phyloP scores from a whole-genome alignment of 2,329 filamentous ascomycete genomes.

The Cladophialophora chaetospira region DNA sequence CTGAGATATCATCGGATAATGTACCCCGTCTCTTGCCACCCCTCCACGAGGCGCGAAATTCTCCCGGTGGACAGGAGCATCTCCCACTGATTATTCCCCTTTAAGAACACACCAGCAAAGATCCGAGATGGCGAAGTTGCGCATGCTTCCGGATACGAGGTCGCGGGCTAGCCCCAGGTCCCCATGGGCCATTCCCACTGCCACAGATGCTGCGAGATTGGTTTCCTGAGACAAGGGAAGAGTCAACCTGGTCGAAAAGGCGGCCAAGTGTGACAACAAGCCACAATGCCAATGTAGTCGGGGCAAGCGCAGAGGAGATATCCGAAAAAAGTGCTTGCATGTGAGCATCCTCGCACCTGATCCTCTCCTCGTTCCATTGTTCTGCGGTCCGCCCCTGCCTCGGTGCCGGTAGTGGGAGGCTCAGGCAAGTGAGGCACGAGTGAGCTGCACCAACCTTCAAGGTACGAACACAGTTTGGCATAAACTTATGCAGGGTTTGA shows the following conservation, averaged over 20 bases:
- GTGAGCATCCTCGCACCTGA: too few species aligned
- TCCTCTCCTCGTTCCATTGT: too few species aligned
- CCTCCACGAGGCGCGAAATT: too few species aligned
- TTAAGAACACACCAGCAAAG: not conserved
- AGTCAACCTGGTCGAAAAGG: not conserved
- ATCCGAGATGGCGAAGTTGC: not conserved
- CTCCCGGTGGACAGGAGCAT: too few species aligned
- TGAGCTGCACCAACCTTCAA: not conserved
- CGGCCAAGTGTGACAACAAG: not conserved
- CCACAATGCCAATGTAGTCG: not conserved
- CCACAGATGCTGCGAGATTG: not conserved
- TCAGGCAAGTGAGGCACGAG: not conserved
- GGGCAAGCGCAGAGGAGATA: too few species aligned
- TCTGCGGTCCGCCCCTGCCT: not conserved
- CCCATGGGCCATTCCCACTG: not conserved
- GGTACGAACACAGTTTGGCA: too few species aligned
- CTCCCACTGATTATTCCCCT: too few species aligned
- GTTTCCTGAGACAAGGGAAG: not conserved
- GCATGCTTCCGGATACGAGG: not conserved
- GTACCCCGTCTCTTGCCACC: not conserved
- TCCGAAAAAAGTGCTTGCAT: too few species aligned
- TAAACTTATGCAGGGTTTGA: not conserved
- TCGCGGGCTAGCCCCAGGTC: not conserved
- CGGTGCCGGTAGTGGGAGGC: not conserved
- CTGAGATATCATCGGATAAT: not conserved